Base-by-base conservation (phyloP, 2,329 filamentous ascomycete genomes). In the Microcyclosporella mali region DNA sequence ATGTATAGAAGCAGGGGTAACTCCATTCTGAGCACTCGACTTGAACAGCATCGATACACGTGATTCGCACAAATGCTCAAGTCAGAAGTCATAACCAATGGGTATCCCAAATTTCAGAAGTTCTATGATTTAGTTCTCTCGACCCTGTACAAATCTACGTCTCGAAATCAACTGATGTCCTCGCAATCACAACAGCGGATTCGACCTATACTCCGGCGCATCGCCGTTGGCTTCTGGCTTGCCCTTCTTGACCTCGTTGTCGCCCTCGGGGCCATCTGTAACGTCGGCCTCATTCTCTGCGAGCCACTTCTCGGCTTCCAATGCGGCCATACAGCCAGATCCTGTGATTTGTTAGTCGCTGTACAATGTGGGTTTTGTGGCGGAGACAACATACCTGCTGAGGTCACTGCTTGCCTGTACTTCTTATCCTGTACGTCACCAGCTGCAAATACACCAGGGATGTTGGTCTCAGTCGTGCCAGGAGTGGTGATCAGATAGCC, bases 351-450 rank as follows among this genome's bases (percentile, higher is more conserved):
- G 49, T 57, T 40, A 55, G 45, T 30, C 38, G 35, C 27, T 29
- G 10, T 15, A 9, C 32, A 37, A 15, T 43, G n/a, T 27, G 16
- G 14, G 16, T 25, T 3, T 2, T 10, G 12, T 36, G 30, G 17
- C 21, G 31, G 7, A 37, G 14, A 15, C 25, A 55, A 78, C 82
- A 64, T 73, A 88, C 88, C 90, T 57, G 92, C 92, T 70, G 89
- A 95, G 52, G 92, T 98, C 55, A 98, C 94, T 35, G 92, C 92
- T 73, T 98, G 92, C 65, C 92, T 81, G 68, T 98, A 98, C 63
- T 84, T 81, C 82, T 97, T 98, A 66, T 98, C 94, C 73, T 98
- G 92, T 8, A 98, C 94, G 64, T 98, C 92, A 52, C 92, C 92
- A 8, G 90, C 92, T 29, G 92, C 92, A 63, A 95, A 98, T 15